Percentiles rank a stretch among this genome's conserved stretches.
Conservation (phyloP, 345 rosid genomes). For the Rhodamnia rubescens region DNA sequence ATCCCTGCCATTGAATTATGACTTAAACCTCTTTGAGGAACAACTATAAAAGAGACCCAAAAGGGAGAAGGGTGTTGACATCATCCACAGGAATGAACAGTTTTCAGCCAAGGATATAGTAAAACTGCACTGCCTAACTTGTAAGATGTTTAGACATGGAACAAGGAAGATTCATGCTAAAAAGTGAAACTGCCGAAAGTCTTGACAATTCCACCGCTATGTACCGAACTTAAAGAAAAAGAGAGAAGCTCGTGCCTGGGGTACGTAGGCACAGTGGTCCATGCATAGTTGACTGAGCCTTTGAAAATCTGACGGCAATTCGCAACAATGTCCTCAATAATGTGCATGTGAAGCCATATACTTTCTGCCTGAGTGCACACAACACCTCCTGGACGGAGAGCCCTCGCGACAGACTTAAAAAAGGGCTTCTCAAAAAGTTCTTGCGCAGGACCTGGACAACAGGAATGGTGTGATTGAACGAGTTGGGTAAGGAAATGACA, state of each 20-base stretch:
- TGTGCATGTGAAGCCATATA: constrained; percentile 99
- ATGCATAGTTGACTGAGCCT: constrained; percentile 92
- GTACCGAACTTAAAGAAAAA: background rate
- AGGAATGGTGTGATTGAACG: background rate
- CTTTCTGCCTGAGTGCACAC: constrained; percentile 95
- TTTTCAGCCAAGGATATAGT: background rate
- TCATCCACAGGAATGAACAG: background rate
- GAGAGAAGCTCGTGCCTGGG: constrained; percentile 45
- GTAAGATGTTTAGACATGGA: background rate
- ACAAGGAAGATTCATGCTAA: background rate
- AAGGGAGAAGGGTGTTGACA: background rate
- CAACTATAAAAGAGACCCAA: background rate
- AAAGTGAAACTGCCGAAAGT: background rate
- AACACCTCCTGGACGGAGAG: constrained; percentile 97
- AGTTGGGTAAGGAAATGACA: background rate
- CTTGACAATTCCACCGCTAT: background rate
- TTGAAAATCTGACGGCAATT: constrained; percentile 85
- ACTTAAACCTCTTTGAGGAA: background rate
- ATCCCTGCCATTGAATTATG: background rate
- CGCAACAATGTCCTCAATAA: constrained; percentile 77
- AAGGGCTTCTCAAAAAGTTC: constrained; percentile 97
- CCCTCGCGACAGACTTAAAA: constrained; percentile 68
- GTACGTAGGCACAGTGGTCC: constrained; percentile 97
- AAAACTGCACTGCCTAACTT: background rate
- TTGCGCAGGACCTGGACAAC: constrained; percentile 73